Base-by-base conservation (phyloP, 352 stramenopile species). In the Globisporangium megalacanthum region DNA sequence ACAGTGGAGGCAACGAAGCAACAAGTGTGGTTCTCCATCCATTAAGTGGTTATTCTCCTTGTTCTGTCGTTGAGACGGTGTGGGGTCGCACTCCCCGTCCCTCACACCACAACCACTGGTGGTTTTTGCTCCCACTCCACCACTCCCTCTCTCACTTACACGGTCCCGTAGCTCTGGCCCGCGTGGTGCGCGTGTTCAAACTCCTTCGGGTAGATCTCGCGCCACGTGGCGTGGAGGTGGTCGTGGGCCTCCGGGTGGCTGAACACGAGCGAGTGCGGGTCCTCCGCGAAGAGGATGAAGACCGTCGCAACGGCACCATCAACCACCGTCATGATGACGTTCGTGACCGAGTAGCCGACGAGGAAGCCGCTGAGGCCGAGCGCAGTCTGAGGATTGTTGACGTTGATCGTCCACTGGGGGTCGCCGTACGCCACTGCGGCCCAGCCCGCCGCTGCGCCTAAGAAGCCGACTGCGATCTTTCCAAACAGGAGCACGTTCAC, bases 271-370 rank as follows among this genome's bases (percentile, higher is more conserved):
- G 69, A 66, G 55, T 80, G 64, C 22, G 68, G 74, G 54, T 84
- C 72, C 42, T 84, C 74, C 0, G 74, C 74, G 49, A 75, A 82
- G 2, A 84, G 62, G 35, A 84, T 66, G 51, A 82, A 84, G 14
- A 84, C 70, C 4, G 74, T 82, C 17, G 74, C 70, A 6, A 84
- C 74, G 1, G 74, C 74, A 11, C 64, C 64, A 25, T 73, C 59
- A 29, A 84, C 70, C 36, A 82, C 66, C 14, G 66, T 75, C 71
- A 84, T 81, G 46, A 82, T 72, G n/a, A 84, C 63, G 48, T 75
- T 70, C 4, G 66, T 66, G 35, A 84, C 62, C 42, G 70, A 75
- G 60, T 81, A 84, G 47, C 74, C 74, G 41, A 84, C 58, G 58
- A 69, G 67, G 51, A 87, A 85, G 25, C 67, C 77, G 41, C 66